Conservation (phyloP, 805 yeast species). For the Wickerhamomyces chaumierensis region DNA sequence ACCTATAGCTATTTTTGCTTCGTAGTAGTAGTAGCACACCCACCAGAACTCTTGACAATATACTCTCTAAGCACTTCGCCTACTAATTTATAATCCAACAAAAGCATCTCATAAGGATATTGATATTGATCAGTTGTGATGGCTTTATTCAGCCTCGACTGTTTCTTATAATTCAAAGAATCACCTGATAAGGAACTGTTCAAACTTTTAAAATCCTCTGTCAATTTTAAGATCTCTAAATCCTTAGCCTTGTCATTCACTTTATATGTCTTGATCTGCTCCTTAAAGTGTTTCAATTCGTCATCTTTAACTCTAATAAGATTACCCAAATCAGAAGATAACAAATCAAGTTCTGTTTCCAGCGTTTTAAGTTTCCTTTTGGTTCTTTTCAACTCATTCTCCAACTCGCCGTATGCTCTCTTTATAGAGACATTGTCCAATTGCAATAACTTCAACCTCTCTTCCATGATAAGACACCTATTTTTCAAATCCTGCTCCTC, state of each 20-base stretch:
- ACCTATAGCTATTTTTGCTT: no score
- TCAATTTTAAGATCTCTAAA: neutral
- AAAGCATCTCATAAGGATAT: neutral
- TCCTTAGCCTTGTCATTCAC: neutral
- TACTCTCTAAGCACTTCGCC: neutral
- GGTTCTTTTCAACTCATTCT: conserved; percentile 1
- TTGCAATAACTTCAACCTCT: conserved; percentile 7
- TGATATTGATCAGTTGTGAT: neutral
- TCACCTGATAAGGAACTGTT: neutral
- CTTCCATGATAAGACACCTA: conserved; percentile 10
- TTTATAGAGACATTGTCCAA: conserved; percentile 8
- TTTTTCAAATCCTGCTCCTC: conserved; percentile 13
- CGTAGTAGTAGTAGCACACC: no score
- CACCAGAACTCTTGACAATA: no score
- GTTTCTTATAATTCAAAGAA: no score
- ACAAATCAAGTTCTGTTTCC: neutral
- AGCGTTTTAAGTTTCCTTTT: neutral
- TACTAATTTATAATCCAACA: neutral
- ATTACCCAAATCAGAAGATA: no score
- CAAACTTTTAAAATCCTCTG: neutral
- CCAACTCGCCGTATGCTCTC: neutral
- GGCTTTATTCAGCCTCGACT: no score
- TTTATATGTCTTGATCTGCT: no score
- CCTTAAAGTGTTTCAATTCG: neutral
- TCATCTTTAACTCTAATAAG: neutral